These are phyloP conservation scores for Naganishia antarctica DNA, from an alignment of 768 basidiomycete genomes.

Conservation along the genomic window DNA sequence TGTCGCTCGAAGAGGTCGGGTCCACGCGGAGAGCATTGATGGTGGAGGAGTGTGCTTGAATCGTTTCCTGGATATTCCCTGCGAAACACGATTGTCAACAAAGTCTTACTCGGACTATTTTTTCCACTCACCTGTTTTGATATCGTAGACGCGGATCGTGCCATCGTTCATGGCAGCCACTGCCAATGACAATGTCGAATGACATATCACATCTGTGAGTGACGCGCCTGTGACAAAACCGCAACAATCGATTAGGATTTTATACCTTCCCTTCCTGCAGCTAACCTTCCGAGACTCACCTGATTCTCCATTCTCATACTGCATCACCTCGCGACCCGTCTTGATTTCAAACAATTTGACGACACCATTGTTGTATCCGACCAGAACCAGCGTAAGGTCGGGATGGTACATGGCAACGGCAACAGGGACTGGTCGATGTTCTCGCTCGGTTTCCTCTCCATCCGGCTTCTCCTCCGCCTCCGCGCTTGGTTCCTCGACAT, in stretches of 20 bases:
- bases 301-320: constrained; percentile 57
- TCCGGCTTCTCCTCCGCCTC: constrained; percentile 56
- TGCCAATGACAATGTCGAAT: constrained; percentile 81
- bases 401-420: constrained; percentile 75
- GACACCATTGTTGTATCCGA: constrained; percentile 80
- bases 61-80: constrained; percentile 52
- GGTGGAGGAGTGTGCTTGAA: constrained; percentile 83
- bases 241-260: not conserved
- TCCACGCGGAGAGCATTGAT: constrained; percentile 88
- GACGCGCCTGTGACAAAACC: not conserved
- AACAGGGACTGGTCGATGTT: constrained; percentile 60
- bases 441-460: constrained; percentile 39
- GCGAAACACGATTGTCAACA: not conserved
- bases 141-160: constrained; percentile 82
- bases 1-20: constrained; percentile 68
- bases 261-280: too few species aligned
- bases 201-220: constrained; percentile 60
- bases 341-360: constrained; percentile 91
- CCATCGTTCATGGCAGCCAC: constrained; percentile 93
- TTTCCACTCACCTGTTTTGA: constrained; percentile 62
- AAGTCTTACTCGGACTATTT: constrained; percentile 1
- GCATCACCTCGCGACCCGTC: constrained; percentile 66
- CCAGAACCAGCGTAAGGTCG: constrained; percentile 71
- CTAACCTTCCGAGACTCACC: too few species aligned
- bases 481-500: not conserved